Base-by-base conservation (phyloP, 2,329 filamentous ascomycete species). In the Cytospora schulzeri region DNA sequence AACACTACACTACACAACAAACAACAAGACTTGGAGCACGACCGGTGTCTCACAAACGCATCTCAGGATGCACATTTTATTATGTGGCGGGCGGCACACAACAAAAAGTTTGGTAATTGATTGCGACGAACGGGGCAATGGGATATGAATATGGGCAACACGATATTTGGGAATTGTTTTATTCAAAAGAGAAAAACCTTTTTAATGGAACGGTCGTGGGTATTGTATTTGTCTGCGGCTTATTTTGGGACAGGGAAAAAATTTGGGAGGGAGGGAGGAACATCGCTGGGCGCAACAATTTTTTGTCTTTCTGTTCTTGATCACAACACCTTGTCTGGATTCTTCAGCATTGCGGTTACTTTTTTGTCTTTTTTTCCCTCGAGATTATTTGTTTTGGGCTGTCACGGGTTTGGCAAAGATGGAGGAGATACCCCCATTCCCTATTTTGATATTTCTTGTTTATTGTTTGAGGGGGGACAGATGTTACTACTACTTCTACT, bases 141-240 rank as follows among this genome's bases (percentile, higher is more conserved):
- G 52, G 41, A 29, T 51, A 54, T 29, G 60, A 29, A 41, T 52
- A 54, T n/a, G 60, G 52, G 51, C 41, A 57, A 50, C 22, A 38
- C 60, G 64, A 66, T 57, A 31, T 28, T n/a, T 45, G 45, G 38
- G n/a, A 33, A 29, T 38, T 45, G 15, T 54, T n/a, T 63, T 33
- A 31, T 31, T 31, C 9, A 31, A 19, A 15, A 8, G 52, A 50
- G 51, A n/a, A 41, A 41, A 41, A 41, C 19, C 50, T 41, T 35
- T 60, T 51, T 66, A 66, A 64, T 66, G 64, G 64, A 53, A 54
- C 54, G 60, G 50, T 38, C 15, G 64, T 41, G 45, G 56, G 24
- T 56, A 48, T 63, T 63, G 35, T 51, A 31, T 51, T 63, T 63
- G 35, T 51, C 38, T 51, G 19, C 53, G 29, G 35, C 59, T 63